Conservation (phyloP, 129 eudicot genomes). For the Gnaphalium uliginosum region DNA sequence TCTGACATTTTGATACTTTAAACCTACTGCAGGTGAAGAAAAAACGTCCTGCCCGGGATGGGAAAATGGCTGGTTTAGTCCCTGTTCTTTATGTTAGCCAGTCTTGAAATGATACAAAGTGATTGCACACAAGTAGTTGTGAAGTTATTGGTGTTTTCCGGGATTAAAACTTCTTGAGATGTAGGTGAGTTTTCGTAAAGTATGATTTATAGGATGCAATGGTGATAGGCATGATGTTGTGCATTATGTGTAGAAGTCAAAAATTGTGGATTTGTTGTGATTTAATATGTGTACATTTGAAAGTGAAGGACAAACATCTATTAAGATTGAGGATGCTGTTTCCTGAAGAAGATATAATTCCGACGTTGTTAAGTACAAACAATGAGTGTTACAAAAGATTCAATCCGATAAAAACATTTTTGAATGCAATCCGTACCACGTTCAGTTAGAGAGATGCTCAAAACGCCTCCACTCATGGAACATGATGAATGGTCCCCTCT, state of each 20-base stretch:
- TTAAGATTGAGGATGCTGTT: not conserved
- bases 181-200: not conserved
- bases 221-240: slow-evolving; percentile 29
- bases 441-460: not conserved
- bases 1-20: slow-evolving; percentile 19
- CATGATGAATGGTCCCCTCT: not conserved
- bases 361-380: not conserved
- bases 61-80: slow-evolving; percentile 91
- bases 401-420: no score
- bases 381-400: not conserved
- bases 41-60: slow-evolving; percentile 91
- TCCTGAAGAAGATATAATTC: not conserved
- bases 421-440: not conserved
- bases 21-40: slow-evolving; percentile 72
- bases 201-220: slow-evolving; percentile 3
- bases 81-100: slow-evolving; percentile 90
- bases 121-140: not conserved
- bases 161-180: not conserved
- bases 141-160: slow-evolving; percentile 1
- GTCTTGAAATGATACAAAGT: slow-evolving; percentile 41
- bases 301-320: not conserved
- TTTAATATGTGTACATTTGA: slow-evolving; percentile 9
- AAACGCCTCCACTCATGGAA: not conserved
- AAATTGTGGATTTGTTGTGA: slow-evolving; percentile 1
- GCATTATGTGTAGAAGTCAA: slow-evolving; percentile 25